Evolutionary conservation across 2,329 filamentous ascomycete genomes (phyloP), one percentile per base, ranked within the genome.

Genomic region (Aspergillus felis): DNA sequence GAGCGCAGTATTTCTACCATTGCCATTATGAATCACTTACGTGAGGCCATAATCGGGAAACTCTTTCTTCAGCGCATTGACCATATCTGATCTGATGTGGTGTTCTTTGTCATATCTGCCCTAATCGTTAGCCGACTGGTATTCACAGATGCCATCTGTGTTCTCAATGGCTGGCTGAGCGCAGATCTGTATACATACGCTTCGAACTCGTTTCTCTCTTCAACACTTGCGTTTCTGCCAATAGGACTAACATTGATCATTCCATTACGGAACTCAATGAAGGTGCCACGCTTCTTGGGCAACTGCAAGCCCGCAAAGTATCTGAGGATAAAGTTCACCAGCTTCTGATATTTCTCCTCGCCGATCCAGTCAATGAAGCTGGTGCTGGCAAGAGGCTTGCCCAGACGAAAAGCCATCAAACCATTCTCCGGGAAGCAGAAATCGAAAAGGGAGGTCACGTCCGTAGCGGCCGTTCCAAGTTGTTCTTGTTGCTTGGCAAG

Each of bases 401-500:
- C 94, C 70, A 92, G 79, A 71, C 92, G 91, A 82, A 84, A 96
- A 47, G 93, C 94, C 1, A 90, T 95, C 66, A 99, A 85, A 10
- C 94, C 94, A 79, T 99, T 99, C 81, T 99, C 94, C 58, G 92
- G 82, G 80, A 99, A 99, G 84, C 89, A 94, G 80, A 91, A 99
- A 82, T 99, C 94, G 81, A 99, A 99, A 69, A 97, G 87, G 61
- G 85, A 81, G 53, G 87, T 92, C 60, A 97, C 93, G 66, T 81
- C 74, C 66, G 88, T 82, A 57, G 83, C 79, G 27, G 84, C 74
- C 3, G 85, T 83, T 73, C 92, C 92, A 61, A 97, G 85, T 80
- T 97, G 93, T 78, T 97, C 94, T 78, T 97, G 91, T 79, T 97
- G 94, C 82, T 99, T 97, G 74, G 76, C 79, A 61, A 96, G 85